Conservation (phyloP, 805 yeast genomes). For the Lachancea waltii region DNA sequence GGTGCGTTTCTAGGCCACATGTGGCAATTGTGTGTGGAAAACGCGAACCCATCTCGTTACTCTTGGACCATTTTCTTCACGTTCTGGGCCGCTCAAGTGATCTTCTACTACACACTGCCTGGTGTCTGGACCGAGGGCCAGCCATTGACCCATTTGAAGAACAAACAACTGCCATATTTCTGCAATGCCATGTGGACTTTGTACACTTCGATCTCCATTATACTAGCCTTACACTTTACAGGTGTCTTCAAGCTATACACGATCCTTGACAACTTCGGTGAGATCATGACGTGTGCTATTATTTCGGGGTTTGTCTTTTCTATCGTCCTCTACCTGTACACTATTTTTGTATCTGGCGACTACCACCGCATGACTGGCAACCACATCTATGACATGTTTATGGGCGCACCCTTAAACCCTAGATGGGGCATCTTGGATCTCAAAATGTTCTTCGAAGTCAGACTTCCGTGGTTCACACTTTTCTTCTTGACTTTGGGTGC, state of each 20-base stretch:
- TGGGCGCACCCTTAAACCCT: constrained; percentile 98
- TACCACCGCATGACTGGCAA: constrained; percentile 91
- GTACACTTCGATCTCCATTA: constrained; percentile 57
- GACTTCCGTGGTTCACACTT: constrained; percentile 93
- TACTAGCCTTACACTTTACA: constrained; percentile 59
- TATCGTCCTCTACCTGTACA: constrained; percentile 60
- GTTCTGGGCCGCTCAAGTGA: constrained; percentile 61
- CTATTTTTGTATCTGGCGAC: constrained; percentile 59
- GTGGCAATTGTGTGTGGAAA: constrained; percentile 39
- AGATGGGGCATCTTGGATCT: constrained; percentile 87
- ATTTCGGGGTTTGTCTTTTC: constrained; percentile 67
- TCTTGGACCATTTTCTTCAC: constrained; percentile 68
- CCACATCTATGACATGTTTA: constrained; percentile 81
- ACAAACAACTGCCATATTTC: constrained; percentile 79
- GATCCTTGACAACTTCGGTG: constrained; percentile 76
- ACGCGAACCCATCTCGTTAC: constrained; percentile 52
- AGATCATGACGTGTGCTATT: constrained; percentile 89
- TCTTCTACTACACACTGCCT: constrained; percentile 78
- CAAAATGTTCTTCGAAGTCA: constrained; percentile 96
- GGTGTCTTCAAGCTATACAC: constrained; percentile 69
- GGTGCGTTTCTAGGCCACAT: constrained; percentile 41
- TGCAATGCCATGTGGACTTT: constrained; percentile 89
- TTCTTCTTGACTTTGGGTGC: constrained; percentile 71
- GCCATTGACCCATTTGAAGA: constrained; percentile 75
- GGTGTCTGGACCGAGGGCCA: constrained; percentile 95